These are phyloP conservation scores for Pyrus communis DNA, from an alignment of 306 rosid genomes.

Conservation along the genomic window DNA sequence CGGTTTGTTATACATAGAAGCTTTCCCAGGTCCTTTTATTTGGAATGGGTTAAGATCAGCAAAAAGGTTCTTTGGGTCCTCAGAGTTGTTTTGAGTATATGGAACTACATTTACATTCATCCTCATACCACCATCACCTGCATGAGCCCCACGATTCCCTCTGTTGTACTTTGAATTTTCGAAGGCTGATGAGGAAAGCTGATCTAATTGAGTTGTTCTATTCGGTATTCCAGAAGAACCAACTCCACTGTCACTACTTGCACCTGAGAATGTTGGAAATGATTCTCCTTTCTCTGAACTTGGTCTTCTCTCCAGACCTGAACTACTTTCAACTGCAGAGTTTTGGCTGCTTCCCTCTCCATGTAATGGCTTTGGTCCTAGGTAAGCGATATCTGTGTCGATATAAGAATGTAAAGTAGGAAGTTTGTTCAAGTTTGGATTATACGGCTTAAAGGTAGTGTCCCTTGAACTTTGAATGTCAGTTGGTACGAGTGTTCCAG, in stretches of 20 bases:
- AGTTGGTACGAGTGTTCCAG: slow-evolving; percentile 90
- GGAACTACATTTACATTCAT: slow-evolving; percentile 81
- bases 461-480: slow-evolving; percentile 66
- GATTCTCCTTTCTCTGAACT: slow-evolving; percentile 49
- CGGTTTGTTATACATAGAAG: slow-evolving; percentile 48
- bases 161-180: slow-evolving; percentile 53
- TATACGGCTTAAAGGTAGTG: slow-evolving; percentile 39
- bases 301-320: slow-evolving; percentile 36
- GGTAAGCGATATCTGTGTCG: slow-evolving; percentile 42
- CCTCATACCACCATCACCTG: slow-evolving; percentile 61
- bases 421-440: slow-evolving; percentile 40
- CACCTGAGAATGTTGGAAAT: slow-evolving; percentile 34
- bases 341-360: slow-evolving; percentile 80
- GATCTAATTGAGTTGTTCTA: slow-evolving; percentile 34
- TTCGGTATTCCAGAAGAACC: slow-evolving; percentile 43
- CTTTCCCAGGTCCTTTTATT: slow-evolving; percentile 80
- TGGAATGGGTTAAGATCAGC: slow-evolving; percentile 90
- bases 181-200: slow-evolving; percentile 39
- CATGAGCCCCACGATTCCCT: slow-evolving; percentile 64
- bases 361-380: slow-evolving; percentile 39
- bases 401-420: slow-evolving; percentile 40
- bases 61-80: slow-evolving; percentile 68
- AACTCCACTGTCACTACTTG: slow-evolving; percentile 33
- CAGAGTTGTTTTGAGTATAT: slow-evolving; percentile 52
- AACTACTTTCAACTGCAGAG: slow-evolving; percentile 30